These are phyloP conservation scores for Apiospora malaysiana DNA, from an alignment of 2,329 filamentous ascomycete genomes.

Conservation along the genomic window DNA sequence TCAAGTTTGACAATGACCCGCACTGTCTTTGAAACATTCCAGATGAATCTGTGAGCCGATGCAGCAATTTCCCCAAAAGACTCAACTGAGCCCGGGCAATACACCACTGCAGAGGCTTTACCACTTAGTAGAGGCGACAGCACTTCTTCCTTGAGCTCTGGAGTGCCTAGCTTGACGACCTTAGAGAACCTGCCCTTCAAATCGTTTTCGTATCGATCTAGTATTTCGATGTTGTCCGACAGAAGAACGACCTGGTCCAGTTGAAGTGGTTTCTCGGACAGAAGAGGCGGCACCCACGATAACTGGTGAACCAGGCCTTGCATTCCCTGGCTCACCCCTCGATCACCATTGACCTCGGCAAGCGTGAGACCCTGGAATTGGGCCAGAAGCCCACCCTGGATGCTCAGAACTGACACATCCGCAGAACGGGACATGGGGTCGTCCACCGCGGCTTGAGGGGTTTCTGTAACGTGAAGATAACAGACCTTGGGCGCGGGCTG, in stretches of 20 bases:
- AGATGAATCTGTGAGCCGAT: conserved; percentile 25
- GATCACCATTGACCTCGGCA: too few species aligned
- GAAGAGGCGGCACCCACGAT: too few species aligned
- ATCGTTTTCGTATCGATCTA: too few species aligned
- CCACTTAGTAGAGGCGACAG: too few species aligned
- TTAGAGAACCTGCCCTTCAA: conserved; percentile 30
- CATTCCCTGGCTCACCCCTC: too few species aligned
- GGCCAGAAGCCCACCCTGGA: conserved; percentile 30
- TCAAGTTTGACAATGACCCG: too few species aligned
- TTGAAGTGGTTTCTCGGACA: too few species aligned
- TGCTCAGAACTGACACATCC: conserved; percentile 35
- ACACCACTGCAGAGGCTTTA: conserved; percentile 27
- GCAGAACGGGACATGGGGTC: conserved; percentile 20
- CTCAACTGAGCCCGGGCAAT: conserved; percentile 27
- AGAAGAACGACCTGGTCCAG: too few species aligned
- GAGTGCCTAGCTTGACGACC: not conserved
- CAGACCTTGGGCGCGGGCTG: conserved; percentile 38
- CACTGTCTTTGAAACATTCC: not conserved
- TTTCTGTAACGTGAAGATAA: conserved; percentile 42
- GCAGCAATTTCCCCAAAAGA: conserved; percentile 23
- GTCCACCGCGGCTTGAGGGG: conserved; percentile 29
- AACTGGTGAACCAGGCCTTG: too few species aligned
- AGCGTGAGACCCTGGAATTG: too few species aligned
- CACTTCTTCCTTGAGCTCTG: not conserved
- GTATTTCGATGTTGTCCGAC: too few species aligned